phyloP scores from a whole-genome alignment of 2,329 filamentous ascomycete species.

The Aspergillus spinulosporus region DNA sequence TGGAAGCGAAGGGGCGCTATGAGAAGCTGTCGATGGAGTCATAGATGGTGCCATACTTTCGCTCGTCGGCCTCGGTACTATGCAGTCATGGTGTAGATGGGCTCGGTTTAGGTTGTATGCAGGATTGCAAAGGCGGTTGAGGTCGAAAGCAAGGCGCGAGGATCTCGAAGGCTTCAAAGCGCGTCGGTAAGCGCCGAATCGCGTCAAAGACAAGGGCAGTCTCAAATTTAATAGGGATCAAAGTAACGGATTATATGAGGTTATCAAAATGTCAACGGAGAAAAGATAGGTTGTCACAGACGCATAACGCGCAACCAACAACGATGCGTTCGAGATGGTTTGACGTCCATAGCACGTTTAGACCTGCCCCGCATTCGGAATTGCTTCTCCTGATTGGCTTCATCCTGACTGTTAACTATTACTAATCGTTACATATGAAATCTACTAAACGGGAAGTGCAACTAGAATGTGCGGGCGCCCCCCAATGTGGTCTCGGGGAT shows the following conservation, averaged over 20 bases:
- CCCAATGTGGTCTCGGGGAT: no score
- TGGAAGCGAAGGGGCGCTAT: constrained; percentile 22
- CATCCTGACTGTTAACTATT: background rate
- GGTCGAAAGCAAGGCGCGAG: background rate
- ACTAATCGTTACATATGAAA: background rate
- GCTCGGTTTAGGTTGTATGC: background rate
- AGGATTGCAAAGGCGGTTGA: background rate
- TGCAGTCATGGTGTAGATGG: constrained; percentile 13
- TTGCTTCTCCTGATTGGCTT: background rate
- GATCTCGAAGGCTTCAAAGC: background rate
- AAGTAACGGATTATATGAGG: background rate
- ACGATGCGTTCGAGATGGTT: background rate
- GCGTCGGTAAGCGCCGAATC: constrained; percentile 9
- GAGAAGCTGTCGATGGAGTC: constrained; percentile 23
- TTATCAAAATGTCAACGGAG: background rate
- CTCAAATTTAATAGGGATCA: background rate
- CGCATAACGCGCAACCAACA: background rate
- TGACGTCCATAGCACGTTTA: constrained; percentile 18
- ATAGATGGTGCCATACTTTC: constrained; percentile 25
- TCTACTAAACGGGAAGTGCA: no score
- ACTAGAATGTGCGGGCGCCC: no score
- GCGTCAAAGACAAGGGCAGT: background rate
- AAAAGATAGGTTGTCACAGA: constrained; percentile 6
- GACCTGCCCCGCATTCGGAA: constrained; percentile 10
- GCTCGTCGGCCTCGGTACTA: constrained; percentile 7